phyloP scores from a whole-genome alignment of 306 rosid species.

The Vicia villosa region DNA sequence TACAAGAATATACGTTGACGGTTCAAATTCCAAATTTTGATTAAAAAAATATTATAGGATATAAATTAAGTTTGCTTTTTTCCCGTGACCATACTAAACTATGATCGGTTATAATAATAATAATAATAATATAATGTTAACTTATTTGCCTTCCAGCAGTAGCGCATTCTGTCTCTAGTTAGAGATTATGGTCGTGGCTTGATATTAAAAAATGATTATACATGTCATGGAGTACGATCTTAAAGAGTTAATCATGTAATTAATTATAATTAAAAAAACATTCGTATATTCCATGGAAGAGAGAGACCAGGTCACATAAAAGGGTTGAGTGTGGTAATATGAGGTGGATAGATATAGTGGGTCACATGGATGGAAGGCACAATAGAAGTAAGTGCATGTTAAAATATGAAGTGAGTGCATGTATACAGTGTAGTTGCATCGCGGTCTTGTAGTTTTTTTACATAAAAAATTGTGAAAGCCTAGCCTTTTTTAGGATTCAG shows the following conservation, averaged over 20 bases:
- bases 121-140: background rate
- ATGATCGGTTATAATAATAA: background rate
- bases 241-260: background rate
- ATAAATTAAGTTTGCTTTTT: constrained; percentile 25
- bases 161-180: constrained; percentile 36
- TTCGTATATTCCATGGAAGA: constrained; percentile 32
- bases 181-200: background rate
- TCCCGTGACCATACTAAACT: constrained; percentile 26
- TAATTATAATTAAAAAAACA: constrained; percentile 19
- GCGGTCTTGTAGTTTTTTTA: background rate
- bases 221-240: background rate
- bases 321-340: constrained; percentile 20
- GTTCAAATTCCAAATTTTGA: constrained; percentile 7
- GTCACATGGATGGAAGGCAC: constrained; percentile 53
- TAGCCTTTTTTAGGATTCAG: background rate
- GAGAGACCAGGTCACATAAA: constrained; percentile 18
- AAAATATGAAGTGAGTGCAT: constrained; percentile 2
- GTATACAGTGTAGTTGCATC: background rate
- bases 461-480: background rate
- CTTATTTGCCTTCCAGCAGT: constrained; percentile 29
- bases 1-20: constrained; percentile 25
- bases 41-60: constrained; percentile 2
- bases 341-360: constrained; percentile 34
- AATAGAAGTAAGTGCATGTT: constrained; percentile 1
- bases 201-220: background rate